phyloP scores from a whole-genome alignment of 1,139 yeast genomes.

The Pneumocystis canis region DNA sequence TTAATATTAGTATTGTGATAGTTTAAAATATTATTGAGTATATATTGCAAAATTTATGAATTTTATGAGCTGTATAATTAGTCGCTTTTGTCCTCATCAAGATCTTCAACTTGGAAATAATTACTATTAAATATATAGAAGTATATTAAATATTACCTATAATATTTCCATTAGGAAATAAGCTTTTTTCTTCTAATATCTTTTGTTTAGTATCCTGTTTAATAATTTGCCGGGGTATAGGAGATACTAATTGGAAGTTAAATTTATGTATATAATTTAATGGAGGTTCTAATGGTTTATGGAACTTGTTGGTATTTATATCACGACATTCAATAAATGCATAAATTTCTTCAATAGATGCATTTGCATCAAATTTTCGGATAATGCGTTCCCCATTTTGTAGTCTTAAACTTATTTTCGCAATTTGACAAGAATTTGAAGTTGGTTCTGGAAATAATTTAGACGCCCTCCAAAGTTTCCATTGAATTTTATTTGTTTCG shows the following conservation, averaged over 20 bases:
- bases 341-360: constrained; percentile 45
- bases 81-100: background rate
- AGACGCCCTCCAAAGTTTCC: constrained; percentile 36
- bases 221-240: constrained; percentile 42
- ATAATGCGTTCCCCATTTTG: constrained; percentile 50
- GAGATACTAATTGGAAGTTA: constrained; percentile 36
- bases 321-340: constrained; percentile 40
- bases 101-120: background rate
- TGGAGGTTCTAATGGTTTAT: constrained; percentile 21
- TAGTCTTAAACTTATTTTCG: constrained; percentile 37
- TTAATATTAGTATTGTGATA: background rate
- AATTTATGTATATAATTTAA: constrained; percentile 31
- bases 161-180: constrained; percentile 50
- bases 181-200: constrained; percentile 31
- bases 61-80: background rate
- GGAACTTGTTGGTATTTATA: constrained; percentile 20
- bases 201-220: constrained; percentile 19
- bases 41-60: background rate
- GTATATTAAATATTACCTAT: constrained; percentile 20
- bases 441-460: constrained; percentile 27
- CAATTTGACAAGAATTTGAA: constrained; percentile 12
- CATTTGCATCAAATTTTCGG: constrained; percentile 36
- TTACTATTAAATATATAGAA: background rate
- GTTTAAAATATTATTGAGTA: background rate
- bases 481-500: constrained; percentile 19